These are phyloP conservation scores for Gelatoporia subvermispora DNA, from an alignment of 768 basidiomycete species.

Conservation along the genomic window DNA sequence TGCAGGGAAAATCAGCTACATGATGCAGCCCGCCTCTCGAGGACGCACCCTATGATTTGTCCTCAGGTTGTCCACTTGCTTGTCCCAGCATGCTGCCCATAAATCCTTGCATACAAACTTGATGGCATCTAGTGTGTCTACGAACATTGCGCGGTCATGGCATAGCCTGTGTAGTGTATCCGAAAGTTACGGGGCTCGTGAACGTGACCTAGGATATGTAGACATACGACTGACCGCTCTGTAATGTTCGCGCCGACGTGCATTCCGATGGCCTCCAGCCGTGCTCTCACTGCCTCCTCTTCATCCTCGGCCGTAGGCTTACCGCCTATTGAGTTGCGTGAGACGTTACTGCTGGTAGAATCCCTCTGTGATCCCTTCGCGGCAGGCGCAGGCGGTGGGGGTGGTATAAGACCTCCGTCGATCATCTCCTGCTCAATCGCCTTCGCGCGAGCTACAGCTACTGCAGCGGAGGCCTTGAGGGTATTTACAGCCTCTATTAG, in stretches of 20 bases:
- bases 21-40: not conserved
- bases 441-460: constrained; percentile 63
- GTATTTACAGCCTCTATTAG: constrained; percentile 76
- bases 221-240: constrained; percentile 57
- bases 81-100: constrained; percentile 90
- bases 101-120: constrained; percentile 97
- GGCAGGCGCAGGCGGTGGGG: constrained; percentile 38
- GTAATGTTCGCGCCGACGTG: constrained; percentile 85
- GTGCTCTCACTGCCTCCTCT: constrained; percentile 61
- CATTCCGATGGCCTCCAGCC: constrained; percentile 79
- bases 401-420: constrained; percentile 67
- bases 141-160: constrained; percentile 67
- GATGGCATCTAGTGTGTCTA: constrained; percentile 83
- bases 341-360: constrained; percentile 28
- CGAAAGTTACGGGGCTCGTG: not conserved
- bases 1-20: constrained; percentile 22
- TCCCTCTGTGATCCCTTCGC: constrained; percentile 37
- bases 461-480: constrained; percentile 66
- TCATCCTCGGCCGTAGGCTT: constrained; percentile 49
- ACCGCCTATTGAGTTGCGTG: constrained; percentile 15
- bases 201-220: not conserved
- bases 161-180: constrained; percentile 50
- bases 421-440: constrained; percentile 75
- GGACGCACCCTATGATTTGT: constrained; percentile 84
- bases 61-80: constrained; percentile 91